Conservation (phyloP, 148 eudicot genomes). For the Vaccinium macrocarpon region DNA sequence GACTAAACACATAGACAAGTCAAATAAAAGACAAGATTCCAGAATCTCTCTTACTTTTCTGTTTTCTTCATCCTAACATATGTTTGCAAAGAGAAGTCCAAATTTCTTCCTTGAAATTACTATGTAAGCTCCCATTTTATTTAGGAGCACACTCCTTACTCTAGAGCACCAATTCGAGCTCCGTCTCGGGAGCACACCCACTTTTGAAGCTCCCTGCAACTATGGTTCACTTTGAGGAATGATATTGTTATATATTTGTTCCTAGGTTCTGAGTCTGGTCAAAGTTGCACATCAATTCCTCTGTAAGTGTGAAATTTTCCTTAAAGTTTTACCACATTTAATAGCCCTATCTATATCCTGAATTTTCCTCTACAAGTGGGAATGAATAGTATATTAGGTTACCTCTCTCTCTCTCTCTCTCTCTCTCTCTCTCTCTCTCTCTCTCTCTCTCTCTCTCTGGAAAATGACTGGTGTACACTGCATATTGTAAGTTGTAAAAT, state of each 20-base stretch:
- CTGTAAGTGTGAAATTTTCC: background rate
- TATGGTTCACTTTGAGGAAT: background rate
- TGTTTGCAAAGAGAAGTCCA: too few species aligned
- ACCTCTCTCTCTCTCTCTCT: background rate
- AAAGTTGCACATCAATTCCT: background rate
- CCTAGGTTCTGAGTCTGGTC: background rate
- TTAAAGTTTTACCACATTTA: background rate
- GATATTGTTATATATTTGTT: background rate
- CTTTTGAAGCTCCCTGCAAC: too few species aligned
- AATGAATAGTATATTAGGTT: background rate
- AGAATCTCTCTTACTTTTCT: too few species aligned
- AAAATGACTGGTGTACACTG: background rate
- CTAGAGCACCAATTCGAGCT: too few species aligned
- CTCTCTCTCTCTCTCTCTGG: background rate
- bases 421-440: constrained; percentile 6
- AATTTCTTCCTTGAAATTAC: too few species aligned
- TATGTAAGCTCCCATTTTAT: too few species aligned
- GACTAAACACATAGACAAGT: too few species aligned
- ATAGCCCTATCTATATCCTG: background rate
- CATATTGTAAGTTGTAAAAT: background rate
- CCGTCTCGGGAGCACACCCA: too few species aligned
- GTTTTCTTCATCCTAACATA: too few species aligned
- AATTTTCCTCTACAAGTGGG: background rate
- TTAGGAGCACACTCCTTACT: too few species aligned
- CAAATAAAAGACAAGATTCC: too few species aligned